Evolutionary conservation across 768 basidiomycete species (phyloP).

Genomic region (Calvatia gigantea): DNA sequence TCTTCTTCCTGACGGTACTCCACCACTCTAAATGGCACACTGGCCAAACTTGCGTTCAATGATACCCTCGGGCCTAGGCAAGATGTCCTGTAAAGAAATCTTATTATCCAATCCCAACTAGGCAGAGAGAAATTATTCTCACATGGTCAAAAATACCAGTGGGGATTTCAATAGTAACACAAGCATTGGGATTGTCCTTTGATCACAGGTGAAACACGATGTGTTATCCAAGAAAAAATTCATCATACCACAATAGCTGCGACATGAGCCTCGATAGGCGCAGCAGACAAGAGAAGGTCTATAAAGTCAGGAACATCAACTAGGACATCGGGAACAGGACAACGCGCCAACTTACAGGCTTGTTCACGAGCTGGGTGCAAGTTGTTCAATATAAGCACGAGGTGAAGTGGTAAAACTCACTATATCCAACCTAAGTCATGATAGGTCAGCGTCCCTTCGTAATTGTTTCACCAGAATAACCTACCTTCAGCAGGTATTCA

Average conservation of each 20-base stretch:
- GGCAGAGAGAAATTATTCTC: conserved; percentile 17
- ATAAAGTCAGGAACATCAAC: too few relatives aligned
- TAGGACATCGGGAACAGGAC: not conserved
- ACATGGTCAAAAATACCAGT: conserved; percentile 77
- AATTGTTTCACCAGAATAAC: not conserved
- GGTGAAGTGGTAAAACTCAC: conserved; percentile 34
- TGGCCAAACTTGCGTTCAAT: conserved; percentile 58
- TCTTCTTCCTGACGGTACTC: conserved; percentile 27
- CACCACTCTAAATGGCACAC: conserved; percentile 64
- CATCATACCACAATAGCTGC: conserved; percentile 61
- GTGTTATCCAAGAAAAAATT: not conserved
- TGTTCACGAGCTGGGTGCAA: conserved; percentile 64
- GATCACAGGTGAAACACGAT: not conserved
- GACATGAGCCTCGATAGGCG: conserved; percentile 67
- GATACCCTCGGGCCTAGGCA: conserved; percentile 62
- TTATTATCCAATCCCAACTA: not conserved
- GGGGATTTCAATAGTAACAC: conserved; percentile 70
- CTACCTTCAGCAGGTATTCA: conserved; percentile 64
- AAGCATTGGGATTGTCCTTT: conserved; percentile 77
- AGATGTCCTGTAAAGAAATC: conserved; percentile 49
- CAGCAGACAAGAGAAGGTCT: conserved; percentile 68
- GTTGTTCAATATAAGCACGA: not conserved
- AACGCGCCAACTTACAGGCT: conserved; percentile 44
- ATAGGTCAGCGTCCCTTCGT: not conserved
- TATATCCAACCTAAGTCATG: conserved; percentile 57